Evolutionary conservation across 2,329 filamentous ascomycete genomes (phyloP), one percentile per base, ranked within the genome.

Genomic region (Stagonosporopsis vannaccii): DNA sequence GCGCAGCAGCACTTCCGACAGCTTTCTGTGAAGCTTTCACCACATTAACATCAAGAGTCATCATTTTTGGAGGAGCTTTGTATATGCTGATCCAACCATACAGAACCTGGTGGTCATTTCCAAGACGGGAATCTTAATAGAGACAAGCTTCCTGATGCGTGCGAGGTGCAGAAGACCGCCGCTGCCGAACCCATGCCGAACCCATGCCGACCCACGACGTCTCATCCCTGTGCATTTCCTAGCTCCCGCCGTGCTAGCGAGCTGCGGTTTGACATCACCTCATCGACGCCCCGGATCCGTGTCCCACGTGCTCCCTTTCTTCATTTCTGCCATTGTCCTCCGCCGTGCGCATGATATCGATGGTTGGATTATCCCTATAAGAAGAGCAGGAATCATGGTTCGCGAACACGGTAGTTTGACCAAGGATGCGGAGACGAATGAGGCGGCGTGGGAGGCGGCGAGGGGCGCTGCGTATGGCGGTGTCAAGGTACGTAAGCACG

Each of bases 401-500:
- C 78, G 77, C 61, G 69, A 77, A 50, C 82, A 86, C 77, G 86
- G 84, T 65, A 82, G 81, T 60, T 78, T 89, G 69, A 73, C 68
- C 13, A 84, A 84, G 47, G 85, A 84, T 63, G 84, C 85, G 37
- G 90, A 94, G 73, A 86, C 88, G 45, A 84, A 84, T 60, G 81
- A 84, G 53, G 90, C 90, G 42, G 87, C 88, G 37, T 89, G 87
- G 86, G 88, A 90, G 68, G 90, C 89, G 32, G 82, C 82, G 2
- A 82, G 82, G 60, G 91, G 90, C 32, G 90, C 88, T 17, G 75
- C 85, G 28, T 77, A 82, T 41, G 90, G 90, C 17, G 88, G 88
- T 33, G 75, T 85, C 17, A 91, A 88, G 81, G 83, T 85, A 76
- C 58, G 76, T 47, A 15, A 13, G n/a, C 11, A n/a, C 3, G 28